Evolutionary conservation across 1,139 yeast genomes (phyloP).

Genomic region (Saccharomyces uvarum): DNA sequence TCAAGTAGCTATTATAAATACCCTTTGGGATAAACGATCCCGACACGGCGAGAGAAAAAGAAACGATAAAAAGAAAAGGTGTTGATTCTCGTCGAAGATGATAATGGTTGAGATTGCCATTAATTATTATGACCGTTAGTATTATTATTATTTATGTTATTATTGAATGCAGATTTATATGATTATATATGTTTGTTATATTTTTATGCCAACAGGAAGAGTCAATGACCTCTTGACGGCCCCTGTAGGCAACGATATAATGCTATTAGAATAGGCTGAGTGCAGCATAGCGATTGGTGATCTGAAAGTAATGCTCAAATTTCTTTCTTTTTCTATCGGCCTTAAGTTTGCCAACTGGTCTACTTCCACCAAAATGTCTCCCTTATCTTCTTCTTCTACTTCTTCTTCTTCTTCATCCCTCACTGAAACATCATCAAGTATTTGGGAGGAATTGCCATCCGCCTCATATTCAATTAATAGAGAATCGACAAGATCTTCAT

Average conservation of each 20-base stretch:
- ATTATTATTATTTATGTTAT: not conserved
- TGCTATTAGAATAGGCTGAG: slow-evolving; percentile 8
- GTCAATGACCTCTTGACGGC: slow-evolving; percentile 27
- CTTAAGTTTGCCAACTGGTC: slow-evolving; percentile 1
- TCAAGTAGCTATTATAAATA: not conserved
- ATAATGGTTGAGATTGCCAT: not conserved
- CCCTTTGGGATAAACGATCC: not conserved
- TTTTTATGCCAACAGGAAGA: slow-evolving; percentile 27
- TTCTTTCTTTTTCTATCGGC: slow-evolving; percentile 1
- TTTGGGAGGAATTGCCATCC: slow-evolving; percentile 3
- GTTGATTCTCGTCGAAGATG: not conserved
- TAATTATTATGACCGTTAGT: not conserved
- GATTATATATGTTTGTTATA: slow-evolving; percentile 8
- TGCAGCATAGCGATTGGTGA: slow-evolving; percentile 7
- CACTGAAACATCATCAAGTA: slow-evolving; percentile 1
- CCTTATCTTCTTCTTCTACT: slow-evolving; percentile 4
- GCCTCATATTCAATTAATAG: slow-evolving; percentile 18
- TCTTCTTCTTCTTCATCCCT: not conserved
- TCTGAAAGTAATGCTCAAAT: slow-evolving; percentile 7
- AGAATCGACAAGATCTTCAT: slow-evolving; percentile 18
- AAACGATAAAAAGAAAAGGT: not conserved
- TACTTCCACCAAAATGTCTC: slow-evolving; percentile 5
- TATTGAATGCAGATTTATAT: slow-evolving; percentile 1
- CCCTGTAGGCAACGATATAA: slow-evolving; percentile 13
- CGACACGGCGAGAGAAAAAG: not conserved